Conservation (phyloP, 768 basidiomycete genomes). For the Myochromella boudieri region DNA sequence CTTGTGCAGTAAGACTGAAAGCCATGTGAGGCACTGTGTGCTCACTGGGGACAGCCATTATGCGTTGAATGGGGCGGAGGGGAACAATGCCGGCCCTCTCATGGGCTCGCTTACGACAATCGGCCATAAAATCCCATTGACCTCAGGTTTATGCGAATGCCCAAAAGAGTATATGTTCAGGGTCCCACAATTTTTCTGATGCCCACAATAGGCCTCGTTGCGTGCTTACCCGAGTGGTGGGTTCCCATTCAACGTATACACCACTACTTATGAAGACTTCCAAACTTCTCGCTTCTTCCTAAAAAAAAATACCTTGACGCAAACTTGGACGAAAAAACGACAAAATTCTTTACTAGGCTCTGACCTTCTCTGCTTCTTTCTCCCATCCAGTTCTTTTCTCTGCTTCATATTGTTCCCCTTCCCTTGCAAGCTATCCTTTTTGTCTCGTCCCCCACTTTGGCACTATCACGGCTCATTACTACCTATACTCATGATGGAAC, state of each 20-base stretch:
- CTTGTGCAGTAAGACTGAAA: too few relatives aligned
- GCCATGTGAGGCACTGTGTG: too few relatives aligned
- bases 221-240: slow-evolving; percentile 11
- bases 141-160: slow-evolving; percentile 17
- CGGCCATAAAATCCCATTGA: slow-evolving; percentile 16
- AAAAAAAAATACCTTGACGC: slow-evolving; percentile 10
- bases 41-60: background rate
- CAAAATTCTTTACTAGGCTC: slow-evolving; percentile 8
- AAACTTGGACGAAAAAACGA: slow-evolving; percentile 7
- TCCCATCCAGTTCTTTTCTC: slow-evolving; percentile 2
- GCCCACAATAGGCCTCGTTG: slow-evolving; percentile 17
- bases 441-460: slow-evolving; percentile 6
- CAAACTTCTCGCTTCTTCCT: slow-evolving; percentile 7
- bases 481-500: slow-evolving; percentile 19
- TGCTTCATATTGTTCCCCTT: slow-evolving; percentile 1
- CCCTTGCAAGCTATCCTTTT: slow-evolving; percentile 5
- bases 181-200: slow-evolving; percentile 23
- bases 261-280: slow-evolving; percentile 17
- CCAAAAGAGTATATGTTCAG: slow-evolving; percentile 21
- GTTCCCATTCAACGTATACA: slow-evolving; percentile 9
- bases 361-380: slow-evolving; percentile 8
- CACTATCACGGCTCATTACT: slow-evolving; percentile 8
- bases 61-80: slow-evolving; percentile 1
- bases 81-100: slow-evolving; percentile 12
- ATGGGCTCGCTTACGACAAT: slow-evolving; percentile 22